Evolutionary conservation across 345 rosid species (phyloP).

Genomic region (Microthlaspi erraticum): DNA sequence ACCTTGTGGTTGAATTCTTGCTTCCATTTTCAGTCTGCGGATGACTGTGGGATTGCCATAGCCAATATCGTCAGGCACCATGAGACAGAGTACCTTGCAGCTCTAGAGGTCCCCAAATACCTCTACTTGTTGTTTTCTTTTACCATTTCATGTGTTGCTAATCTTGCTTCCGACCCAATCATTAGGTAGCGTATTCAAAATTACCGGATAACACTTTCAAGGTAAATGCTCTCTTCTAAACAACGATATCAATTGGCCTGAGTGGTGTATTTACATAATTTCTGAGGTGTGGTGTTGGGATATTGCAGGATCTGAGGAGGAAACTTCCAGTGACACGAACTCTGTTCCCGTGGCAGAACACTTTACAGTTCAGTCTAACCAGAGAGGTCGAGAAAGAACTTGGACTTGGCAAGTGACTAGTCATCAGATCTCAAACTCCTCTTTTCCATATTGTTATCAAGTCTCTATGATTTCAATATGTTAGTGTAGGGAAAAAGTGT

Average conservation of each 20-base stretch:
- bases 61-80: slow-evolving; percentile 78
- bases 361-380: slow-evolving; percentile 88
- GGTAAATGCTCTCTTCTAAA: slow-evolving; percentile 49
- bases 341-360: slow-evolving; percentile 92
- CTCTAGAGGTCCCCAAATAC: slow-evolving; percentile 72
- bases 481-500: neutral
- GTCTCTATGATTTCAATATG: slow-evolving; percentile 12
- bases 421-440: slow-evolving; percentile 6
- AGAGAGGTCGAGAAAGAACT: slow-evolving; percentile 90
- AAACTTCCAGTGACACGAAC: slow-evolving; percentile 97
- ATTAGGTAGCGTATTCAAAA: slow-evolving; percentile 87
- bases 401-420: slow-evolving; percentile 73
- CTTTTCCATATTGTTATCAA: neutral
- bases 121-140: neutral
- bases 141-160: neutral
- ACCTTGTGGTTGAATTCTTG: slow-evolving; percentile 8
- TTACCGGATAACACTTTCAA: slow-evolving; percentile 96
- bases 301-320: slow-evolving; percentile 85
- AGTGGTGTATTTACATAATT: neutral
- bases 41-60: slow-evolving; percentile 75
- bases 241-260: neutral
- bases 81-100: slow-evolving; percentile 84
- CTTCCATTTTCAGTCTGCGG: slow-evolving; percentile 70
- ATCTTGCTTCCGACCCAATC: slow-evolving; percentile 15
- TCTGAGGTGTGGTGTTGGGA: slow-evolving; percentile 1